phyloP scores from a whole-genome alignment of 2,329 filamentous ascomycete genomes.

The Sphaerostilbella broomeana region DNA sequence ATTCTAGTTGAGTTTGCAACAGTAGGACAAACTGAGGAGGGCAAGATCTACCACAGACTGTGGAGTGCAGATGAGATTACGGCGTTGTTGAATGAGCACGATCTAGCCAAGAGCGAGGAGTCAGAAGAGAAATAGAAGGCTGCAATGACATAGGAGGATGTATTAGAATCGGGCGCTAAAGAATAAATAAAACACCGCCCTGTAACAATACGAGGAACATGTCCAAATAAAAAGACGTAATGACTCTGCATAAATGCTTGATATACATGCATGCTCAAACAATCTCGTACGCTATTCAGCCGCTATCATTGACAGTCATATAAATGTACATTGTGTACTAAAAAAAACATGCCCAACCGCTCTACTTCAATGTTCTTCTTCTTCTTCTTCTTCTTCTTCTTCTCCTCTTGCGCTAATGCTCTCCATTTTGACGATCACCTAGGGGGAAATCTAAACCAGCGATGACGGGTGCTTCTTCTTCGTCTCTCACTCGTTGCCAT shows the following conservation, averaged over 20 bases:
- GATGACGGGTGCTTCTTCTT: constrained; percentile 43
- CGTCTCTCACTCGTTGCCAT: constrained; percentile 45
- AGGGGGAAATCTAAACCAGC: constrained; percentile 25
- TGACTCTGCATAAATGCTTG: neutral
- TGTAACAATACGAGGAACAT: constrained; percentile 17
- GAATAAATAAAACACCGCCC: constrained; percentile 4
- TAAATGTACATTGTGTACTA: no score
- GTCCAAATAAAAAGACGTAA: constrained; percentile 4
- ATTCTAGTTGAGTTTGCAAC: constrained; percentile 95
- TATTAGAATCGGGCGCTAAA: constrained; percentile 13
- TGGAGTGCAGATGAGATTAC: constrained; percentile 98
- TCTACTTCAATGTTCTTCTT: no score
- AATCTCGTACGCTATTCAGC: no score
- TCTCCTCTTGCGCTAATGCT: neutral
- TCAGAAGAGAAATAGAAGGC: constrained; percentile 53
- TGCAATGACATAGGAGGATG: neutral
- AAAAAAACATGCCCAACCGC: no score
- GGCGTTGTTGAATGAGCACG: constrained; percentile 87
- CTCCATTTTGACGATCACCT: constrained; percentile 4
- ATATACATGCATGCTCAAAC: neutral
- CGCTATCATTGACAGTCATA: no score
- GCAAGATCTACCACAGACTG: constrained; percentile 95
- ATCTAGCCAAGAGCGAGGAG: constrained; percentile 79
- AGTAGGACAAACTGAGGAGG: constrained; percentile 88
- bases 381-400: no score